Conservation (phyloP, 352 stramenopile genomes). For the Pythium phragmitis region DNA sequence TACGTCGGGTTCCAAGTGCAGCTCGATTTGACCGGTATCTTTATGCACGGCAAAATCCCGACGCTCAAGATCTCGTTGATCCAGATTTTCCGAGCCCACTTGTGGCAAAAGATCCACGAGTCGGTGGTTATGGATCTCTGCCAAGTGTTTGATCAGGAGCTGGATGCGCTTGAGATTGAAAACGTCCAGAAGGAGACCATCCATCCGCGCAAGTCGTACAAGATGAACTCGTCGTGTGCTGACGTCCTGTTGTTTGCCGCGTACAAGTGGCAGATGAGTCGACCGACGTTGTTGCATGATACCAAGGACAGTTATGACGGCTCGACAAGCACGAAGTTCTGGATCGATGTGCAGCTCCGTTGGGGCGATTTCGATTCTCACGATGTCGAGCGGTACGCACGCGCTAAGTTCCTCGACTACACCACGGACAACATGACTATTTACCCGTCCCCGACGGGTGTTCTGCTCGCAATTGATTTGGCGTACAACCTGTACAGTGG, state of each 20-base stretch:
- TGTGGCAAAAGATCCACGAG: conserved; percentile 99
- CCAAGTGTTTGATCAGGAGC: conserved; percentile 99
- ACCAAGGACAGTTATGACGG: conserved; percentile 97
- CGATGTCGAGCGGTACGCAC: conserved; percentile 99
- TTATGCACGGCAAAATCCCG: conserved; percentile 99
- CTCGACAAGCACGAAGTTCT: conserved; percentile 97
- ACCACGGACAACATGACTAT: conserved; percentile 99
- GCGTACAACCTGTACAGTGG: conserved; percentile 99
- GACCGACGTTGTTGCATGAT: conserved; percentile 87
- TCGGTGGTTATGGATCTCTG: conserved; percentile 96
- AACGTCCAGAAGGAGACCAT: conserved; percentile 99
- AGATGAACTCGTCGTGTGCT: conserved; percentile 99
- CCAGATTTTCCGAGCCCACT: conserved; percentile 97
- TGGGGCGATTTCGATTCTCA: conserved; percentile 99
- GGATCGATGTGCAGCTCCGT: conserved; percentile 99
- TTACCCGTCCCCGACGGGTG: conserved; percentile 98
- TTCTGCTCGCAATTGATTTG: conserved; percentile 97
- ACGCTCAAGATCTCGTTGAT: conserved; percentile 99
- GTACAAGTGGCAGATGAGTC: conserved; percentile 98
- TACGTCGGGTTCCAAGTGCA: conserved; percentile 99
- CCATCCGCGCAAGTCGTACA: conserved; percentile 99
- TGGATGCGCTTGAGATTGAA: conserved; percentile 99
- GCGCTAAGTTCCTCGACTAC: conserved; percentile 99
- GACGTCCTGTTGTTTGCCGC: conserved; percentile 98
- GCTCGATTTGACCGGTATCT: conserved; percentile 99